Evolutionary conservation across 176 grass and related monocot species (phyloP).

Genomic region (Bromus sterilis): DNA sequence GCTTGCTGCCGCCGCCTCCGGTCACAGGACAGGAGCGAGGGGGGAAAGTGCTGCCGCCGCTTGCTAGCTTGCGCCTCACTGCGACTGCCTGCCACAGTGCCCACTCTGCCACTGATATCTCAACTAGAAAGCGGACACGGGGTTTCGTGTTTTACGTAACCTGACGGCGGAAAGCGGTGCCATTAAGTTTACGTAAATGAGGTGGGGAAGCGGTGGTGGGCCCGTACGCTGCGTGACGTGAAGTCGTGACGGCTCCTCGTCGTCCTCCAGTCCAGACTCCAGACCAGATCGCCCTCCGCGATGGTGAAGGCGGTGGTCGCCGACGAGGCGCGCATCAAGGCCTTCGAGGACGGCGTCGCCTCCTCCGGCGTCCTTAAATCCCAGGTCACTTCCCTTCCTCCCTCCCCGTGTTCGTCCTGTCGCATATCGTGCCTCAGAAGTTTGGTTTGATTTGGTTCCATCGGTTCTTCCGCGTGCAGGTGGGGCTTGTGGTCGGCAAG

Average conservation of each 20-base stretch:
- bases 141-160: neutral
- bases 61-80: neutral
- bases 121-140: neutral
- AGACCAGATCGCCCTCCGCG: neutral
- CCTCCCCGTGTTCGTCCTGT: neutral
- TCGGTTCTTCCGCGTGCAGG: slow-evolving; percentile 15
- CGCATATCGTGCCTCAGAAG: neutral
- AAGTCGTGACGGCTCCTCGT: neutral
- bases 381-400: neutral
- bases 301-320: slow-evolving; percentile 80
- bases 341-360: slow-evolving; percentile 49
- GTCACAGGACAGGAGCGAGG: neutral
- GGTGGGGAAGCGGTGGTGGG: neutral
- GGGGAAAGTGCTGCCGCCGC: slow-evolving; percentile 5
- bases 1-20: neutral
- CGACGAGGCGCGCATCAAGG: slow-evolving; percentile 65
- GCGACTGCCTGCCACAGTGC: neutral
- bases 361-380: slow-evolving; percentile 13
- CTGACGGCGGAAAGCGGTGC: neutral
- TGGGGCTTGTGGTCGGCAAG: slow-evolving; percentile 84
- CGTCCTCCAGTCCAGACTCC: neutral
- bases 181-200: neutral
- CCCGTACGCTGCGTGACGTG: neutral
- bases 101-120: neutral
- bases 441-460: neutral